These are phyloP conservation scores for Vicia sativa DNA, from an alignment of 306 rosid genomes.

Conservation along the genomic window DNA sequence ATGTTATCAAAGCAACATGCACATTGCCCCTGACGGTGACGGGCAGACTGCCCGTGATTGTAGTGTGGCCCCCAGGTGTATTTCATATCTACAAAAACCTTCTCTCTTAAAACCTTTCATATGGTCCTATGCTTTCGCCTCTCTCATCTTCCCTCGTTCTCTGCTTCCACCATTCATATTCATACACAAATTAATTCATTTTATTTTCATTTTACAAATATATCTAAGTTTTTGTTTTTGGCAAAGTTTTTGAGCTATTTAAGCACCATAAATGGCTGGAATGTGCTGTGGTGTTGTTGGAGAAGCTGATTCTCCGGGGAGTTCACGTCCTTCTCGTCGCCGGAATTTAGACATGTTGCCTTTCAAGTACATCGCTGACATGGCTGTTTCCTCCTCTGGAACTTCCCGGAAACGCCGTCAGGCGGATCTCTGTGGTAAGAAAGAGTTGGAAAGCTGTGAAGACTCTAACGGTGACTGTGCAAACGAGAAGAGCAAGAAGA, in stretches of 20 bases:
- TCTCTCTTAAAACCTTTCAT: constrained; percentile 15
- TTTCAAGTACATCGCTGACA: constrained; percentile 48
- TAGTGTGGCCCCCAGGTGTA: constrained; percentile 63
- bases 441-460: constrained; percentile 3
- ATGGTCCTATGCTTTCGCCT: constrained; percentile 29
- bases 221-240: neutral
- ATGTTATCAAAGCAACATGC: constrained; percentile 24
- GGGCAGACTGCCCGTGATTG: constrained; percentile 64
- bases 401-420: constrained; percentile 54
- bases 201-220: neutral
- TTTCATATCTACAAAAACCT: constrained; percentile 48
- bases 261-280: constrained; percentile 57
- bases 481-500: neutral
- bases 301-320: constrained; percentile 59
- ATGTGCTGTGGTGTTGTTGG: constrained; percentile 83
- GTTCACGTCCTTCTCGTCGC: constrained; percentile 45
- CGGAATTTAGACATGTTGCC: constrained; percentile 54
- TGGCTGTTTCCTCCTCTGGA: constrained; percentile 35
- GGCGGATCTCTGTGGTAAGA: constrained; percentile 33
- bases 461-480: neutral
- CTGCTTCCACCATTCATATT: neutral
- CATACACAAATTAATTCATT: neutral
- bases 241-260: neutral
- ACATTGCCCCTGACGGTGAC: constrained; percentile 61
- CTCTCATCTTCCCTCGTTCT: neutral